Conservation (phyloP, 805 yeast species). For the Kodamaea restingae region DNA sequence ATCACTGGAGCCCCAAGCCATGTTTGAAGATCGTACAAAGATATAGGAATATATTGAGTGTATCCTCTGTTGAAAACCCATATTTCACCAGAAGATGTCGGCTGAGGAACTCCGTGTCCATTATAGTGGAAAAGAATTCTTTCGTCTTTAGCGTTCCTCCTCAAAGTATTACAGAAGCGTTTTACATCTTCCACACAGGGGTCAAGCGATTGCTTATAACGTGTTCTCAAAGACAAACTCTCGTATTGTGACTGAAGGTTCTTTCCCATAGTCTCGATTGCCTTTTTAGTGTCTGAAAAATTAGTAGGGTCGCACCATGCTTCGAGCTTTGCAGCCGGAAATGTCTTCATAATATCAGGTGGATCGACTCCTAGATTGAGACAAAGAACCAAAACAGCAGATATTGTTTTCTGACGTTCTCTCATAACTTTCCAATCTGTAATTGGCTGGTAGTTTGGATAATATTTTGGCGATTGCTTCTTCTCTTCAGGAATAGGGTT, state of each 20-base stretch:
- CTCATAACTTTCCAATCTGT: constrained; percentile 89
- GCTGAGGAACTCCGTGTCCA: constrained; percentile 98
- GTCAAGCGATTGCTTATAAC: constrained; percentile 87
- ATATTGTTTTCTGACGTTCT: constrained; percentile 87
- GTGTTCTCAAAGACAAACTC: constrained; percentile 77
- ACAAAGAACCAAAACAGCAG: constrained; percentile 89
- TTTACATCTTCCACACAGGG: constrained; percentile 96
- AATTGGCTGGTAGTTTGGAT: constrained; percentile 61
- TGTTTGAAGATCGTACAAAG: constrained; percentile 88
- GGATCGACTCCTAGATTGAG: constrained; percentile 94
- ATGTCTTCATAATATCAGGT: constrained; percentile 89
- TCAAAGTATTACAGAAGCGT: constrained; percentile 79
- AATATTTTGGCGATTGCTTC: constrained; percentile 34
- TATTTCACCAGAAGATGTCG: constrained; percentile 92
- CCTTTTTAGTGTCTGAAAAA: constrained; percentile 81
- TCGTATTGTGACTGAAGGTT: constrained; percentile 85
- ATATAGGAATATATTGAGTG: constrained; percentile 95
- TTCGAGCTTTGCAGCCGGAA: constrained; percentile 87
- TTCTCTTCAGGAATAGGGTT: constrained; percentile 64
- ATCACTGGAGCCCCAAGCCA: constrained; percentile 99
- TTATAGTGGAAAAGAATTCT: constrained; percentile 91
- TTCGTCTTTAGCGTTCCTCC: constrained; percentile 91
- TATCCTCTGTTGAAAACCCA: constrained; percentile 98
- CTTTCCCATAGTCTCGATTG: constrained; percentile 87
- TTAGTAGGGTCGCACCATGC: constrained; percentile 90